Conservation (phyloP, 805 yeast genomes). For the Sugiyamaella chiloensis region DNA sequence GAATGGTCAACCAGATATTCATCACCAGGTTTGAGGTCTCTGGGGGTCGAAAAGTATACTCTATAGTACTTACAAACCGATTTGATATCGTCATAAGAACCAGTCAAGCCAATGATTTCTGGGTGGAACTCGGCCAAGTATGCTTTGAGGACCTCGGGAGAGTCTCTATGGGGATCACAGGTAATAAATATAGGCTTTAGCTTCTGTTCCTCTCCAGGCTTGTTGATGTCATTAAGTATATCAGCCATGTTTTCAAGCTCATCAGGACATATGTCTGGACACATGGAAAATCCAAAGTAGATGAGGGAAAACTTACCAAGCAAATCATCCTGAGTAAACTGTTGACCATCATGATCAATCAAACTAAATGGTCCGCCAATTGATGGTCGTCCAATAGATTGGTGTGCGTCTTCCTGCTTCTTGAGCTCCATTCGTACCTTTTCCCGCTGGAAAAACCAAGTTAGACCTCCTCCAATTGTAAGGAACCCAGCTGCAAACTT, state of each 20-base stretch:
- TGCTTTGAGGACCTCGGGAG: slow-evolving; percentile 78
- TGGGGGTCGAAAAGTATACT: slow-evolving; percentile 97
- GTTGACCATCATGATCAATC: slow-evolving; percentile 64
- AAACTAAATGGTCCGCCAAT: slow-evolving; percentile 88
- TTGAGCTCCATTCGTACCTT: slow-evolving; percentile 71
- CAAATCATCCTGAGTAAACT: slow-evolving; percentile 74
- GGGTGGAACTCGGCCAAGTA: slow-evolving; percentile 90
- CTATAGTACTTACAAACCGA: slow-evolving; percentile 83
- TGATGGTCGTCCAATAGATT: slow-evolving; percentile 87
- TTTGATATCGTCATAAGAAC: slow-evolving; percentile 81
- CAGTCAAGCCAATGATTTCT: slow-evolving; percentile 85
- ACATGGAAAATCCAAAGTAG: slow-evolving; percentile 96
- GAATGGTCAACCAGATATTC: slow-evolving; percentile 97
- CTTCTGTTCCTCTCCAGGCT: slow-evolving; percentile 32
- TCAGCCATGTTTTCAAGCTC: slow-evolving; percentile 89
- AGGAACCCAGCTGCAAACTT: slow-evolving; percentile 69
- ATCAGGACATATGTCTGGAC: slow-evolving; percentile 99
- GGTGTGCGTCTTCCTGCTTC: slow-evolving; percentile 76
- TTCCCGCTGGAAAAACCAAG: slow-evolving; percentile 69
- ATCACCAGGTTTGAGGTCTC: slow-evolving; percentile 89
- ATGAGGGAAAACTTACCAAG: slow-evolving; percentile 75
- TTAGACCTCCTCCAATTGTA: slow-evolving; percentile 66
- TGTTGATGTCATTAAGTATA: slow-evolving; percentile 60
- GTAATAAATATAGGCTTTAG: slow-evolving; percentile 89
- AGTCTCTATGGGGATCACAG: slow-evolving; percentile 95